phyloP scores from a whole-genome alignment of 225 moss, liverwort and hornwort species.

The Anthoceros angustus region DNA sequence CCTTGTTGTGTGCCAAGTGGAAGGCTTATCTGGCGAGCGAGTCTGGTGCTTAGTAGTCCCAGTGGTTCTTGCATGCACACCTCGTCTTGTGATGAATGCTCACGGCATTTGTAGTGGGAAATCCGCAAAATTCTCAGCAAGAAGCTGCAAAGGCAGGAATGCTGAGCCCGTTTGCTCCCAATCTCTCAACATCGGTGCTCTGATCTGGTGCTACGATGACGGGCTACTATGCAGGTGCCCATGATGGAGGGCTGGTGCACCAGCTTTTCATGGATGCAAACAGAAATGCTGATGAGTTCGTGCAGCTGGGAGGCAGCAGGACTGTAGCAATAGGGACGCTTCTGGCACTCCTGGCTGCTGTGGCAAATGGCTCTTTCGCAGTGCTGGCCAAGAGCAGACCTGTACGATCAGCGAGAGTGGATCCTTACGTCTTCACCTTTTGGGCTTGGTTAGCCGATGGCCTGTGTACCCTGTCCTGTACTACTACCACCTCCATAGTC shows the following conservation, averaged over 20 bases:
- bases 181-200: not conserved
- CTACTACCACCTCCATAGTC: not conserved
- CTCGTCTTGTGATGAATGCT: no score
- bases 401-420: conserved; percentile 35
- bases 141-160: no score
- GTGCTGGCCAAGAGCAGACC: conserved; percentile 34
- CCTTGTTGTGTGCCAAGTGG: no score
- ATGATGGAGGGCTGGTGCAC: conserved; percentile 9
- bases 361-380: conserved; percentile 55
- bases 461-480: not conserved
- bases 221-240: conserved; percentile 3
- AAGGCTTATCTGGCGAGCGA: no score
- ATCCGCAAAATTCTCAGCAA: no score
- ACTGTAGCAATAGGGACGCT: conserved; percentile 28
- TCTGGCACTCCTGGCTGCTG: conserved; percentile 34
- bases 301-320: conserved; percentile 8
- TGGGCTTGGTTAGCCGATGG: conserved; percentile 37
- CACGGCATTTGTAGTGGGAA: no score
- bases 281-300: conserved; percentile 13
- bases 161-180: not conserved
- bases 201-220: conserved; percentile 8
- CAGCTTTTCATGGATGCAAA: conserved; percentile 7
- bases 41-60: no score
- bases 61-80: no score
- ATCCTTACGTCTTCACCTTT: conserved; percentile 53